These are phyloP conservation scores for Russula griseocarnosa DNA, from an alignment of 768 basidiomycete genomes.

Conservation along the genomic window DNA sequence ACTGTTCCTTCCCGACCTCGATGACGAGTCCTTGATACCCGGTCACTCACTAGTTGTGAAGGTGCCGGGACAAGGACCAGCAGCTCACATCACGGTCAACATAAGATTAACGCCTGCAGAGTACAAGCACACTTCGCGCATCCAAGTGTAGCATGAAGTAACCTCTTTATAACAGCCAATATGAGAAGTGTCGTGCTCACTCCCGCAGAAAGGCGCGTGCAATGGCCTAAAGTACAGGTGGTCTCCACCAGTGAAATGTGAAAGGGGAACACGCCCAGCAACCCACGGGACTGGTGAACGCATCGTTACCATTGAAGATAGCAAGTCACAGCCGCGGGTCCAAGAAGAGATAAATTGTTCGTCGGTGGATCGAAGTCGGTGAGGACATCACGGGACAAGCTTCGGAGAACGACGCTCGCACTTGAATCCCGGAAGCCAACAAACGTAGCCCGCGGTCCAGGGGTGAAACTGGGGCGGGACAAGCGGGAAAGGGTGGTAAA, in stretches of 20 bases:
- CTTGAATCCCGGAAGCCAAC: too few relatives aligned
- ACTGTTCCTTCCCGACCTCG: constrained; percentile 67
- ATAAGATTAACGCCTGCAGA: constrained; percentile 65
- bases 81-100: constrained; percentile 76
- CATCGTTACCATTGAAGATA: too few relatives aligned
- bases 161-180: constrained; percentile 67
- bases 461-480: neutral
- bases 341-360: too few relatives aligned
- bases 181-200: constrained; percentile 68
- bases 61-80: constrained; percentile 2
- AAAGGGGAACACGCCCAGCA: too few relatives aligned
- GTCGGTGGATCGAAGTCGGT: too few relatives aligned
- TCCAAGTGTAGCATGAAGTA: too few relatives aligned
- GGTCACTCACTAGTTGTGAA: constrained; percentile 31
- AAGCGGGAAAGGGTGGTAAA: neutral
- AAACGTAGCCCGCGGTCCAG: neutral
- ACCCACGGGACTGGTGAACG: too few relatives aligned
- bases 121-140: constrained; percentile 63
- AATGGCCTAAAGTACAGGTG: constrained; percentile 63
- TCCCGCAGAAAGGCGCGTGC: constrained; percentile 63
- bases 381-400: too few relatives aligned
- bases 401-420: too few relatives aligned
- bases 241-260: constrained; percentile 58
- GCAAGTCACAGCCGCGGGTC: too few relatives aligned
- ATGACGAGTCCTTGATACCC: constrained; percentile 43